phyloP scores from a whole-genome alignment of 2,329 filamentous ascomycete genomes.

The Diaporthe citri region DNA sequence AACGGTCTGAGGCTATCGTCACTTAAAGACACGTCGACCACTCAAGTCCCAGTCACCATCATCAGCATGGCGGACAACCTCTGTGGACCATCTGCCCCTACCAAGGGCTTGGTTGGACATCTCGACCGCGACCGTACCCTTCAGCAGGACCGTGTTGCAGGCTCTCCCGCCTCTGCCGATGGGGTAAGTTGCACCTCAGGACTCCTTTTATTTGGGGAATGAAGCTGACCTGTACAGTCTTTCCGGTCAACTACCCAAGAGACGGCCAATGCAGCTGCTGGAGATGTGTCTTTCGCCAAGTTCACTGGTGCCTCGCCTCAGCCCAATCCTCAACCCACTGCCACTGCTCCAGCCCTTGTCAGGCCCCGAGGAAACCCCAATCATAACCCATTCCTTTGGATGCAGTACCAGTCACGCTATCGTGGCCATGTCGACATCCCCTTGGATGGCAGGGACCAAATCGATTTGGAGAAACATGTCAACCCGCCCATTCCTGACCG shows the following conservation, averaged over 20 bases:
- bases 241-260: constrained; percentile 33
- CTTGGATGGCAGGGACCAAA: not conserved
- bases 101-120: constrained; percentile 81
- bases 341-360: not conserved
- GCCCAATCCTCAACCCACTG: not conserved
- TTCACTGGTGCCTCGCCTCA: constrained; percentile 29
- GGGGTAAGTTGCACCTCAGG: constrained; percentile 42
- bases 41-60: constrained; percentile 17
- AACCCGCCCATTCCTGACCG: constrained; percentile 13
- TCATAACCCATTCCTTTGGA: constrained; percentile 8
- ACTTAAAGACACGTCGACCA: not conserved
- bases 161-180: constrained; percentile 39
- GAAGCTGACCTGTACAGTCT: constrained; percentile 12
- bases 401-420: not conserved
- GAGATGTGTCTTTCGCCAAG: constrained; percentile 32
- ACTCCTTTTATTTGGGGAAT: not conserved
- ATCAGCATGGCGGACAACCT: constrained; percentile 58
- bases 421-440: not conserved
- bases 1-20: not conserved
- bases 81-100: constrained; percentile 81
- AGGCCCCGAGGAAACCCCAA: not conserved
- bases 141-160: constrained; percentile 76
- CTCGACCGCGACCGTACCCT: constrained; percentile 75
- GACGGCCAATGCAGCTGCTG: constrained; percentile 20
- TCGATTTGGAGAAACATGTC: constrained; percentile 17